These are phyloP conservation scores for Paramarasmius palmivorus DNA, from an alignment of 1,284 basidiomycete species.

Conservation along the genomic window DNA sequence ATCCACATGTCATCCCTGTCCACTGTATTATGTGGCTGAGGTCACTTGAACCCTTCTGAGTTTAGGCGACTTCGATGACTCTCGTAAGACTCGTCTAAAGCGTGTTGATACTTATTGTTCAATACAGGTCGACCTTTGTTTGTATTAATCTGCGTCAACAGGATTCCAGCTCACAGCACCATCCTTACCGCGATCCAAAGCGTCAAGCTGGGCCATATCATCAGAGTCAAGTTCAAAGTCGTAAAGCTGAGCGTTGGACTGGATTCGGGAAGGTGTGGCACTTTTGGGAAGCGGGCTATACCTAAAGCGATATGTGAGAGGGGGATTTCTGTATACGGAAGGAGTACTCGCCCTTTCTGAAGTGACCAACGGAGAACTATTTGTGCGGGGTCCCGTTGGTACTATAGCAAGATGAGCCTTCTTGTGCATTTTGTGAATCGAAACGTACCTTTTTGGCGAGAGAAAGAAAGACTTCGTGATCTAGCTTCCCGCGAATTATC, in stretches of 20 bases:
- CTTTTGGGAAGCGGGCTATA: slow-evolving; percentile 76
- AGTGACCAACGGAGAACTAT: slow-evolving; percentile 83
- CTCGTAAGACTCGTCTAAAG: neutral
- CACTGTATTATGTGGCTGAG: no score
- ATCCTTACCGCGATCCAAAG: slow-evolving; percentile 29
- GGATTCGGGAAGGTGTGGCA: slow-evolving; percentile 64
- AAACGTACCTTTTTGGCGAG: slow-evolving; percentile 56
- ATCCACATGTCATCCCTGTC: no score
- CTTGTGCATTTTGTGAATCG: neutral
- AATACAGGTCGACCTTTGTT: slow-evolving; percentile 2
- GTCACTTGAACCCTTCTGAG: neutral
- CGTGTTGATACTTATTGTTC: neutral
- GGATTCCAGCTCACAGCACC: slow-evolving; percentile 35
- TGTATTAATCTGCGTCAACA: slow-evolving; percentile 16
- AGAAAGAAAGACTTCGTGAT: slow-evolving; percentile 50
- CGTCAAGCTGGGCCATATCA: slow-evolving; percentile 34
- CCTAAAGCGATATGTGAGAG: neutral
- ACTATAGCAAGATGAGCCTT: slow-evolving; percentile 29
- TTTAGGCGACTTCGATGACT: neutral
- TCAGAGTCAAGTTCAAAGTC: slow-evolving; percentile 52
- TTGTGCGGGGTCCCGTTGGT: slow-evolving; percentile 63
- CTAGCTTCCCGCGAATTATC: slow-evolving; percentile 61
- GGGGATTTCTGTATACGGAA: neutral
- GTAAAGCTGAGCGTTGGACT: slow-evolving; percentile 68
- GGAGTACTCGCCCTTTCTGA: slow-evolving; percentile 65